Evolutionary conservation across 192 early-diverging fungal genomes (phyloP).

Genomic region (Backusella mclennaniae): DNA sequence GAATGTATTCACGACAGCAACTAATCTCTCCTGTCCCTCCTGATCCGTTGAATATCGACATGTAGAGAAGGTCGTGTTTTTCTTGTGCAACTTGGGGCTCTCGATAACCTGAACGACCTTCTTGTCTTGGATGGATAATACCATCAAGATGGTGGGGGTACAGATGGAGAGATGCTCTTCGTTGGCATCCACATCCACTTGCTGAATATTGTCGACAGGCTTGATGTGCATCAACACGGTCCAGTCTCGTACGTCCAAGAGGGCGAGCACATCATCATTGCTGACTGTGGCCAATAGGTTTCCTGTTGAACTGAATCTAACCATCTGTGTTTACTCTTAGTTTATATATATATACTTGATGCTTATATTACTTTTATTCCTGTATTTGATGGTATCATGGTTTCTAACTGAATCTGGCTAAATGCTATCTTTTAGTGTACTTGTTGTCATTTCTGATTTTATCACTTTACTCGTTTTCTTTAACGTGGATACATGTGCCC

Average conservation of each 20-base stretch:
- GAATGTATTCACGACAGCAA: conserved; percentile 11
- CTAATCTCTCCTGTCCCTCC: neutral
- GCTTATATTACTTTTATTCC: neutral
- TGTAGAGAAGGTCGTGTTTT: neutral
- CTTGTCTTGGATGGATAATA: conserved; percentile 7
- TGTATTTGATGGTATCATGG: neutral
- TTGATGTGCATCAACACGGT: neutral
- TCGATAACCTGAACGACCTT: conserved; percentile 16
- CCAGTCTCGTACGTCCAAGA: neutral
- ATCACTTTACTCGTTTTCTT: neutral
- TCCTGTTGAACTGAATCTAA: neutral
- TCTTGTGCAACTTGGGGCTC: conserved; percentile 8
- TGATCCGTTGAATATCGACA: conserved; percentile 5
- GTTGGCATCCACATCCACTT: neutral
- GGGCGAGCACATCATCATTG: neutral
- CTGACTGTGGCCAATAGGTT: neutral
- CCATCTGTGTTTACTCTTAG: neutral
- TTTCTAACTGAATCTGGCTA: neutral
- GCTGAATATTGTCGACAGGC: neutral
- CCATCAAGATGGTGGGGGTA: neutral
- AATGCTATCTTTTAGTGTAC: neutral
- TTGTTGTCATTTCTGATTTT: neutral
- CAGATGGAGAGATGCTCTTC: conserved; percentile 5
- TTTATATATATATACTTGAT: neutral
- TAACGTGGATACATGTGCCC: neutral